Evolutionary conservation across 73 alveolate species (phyloP).

Genomic region (Tetrahymena elliotti): DNA sequence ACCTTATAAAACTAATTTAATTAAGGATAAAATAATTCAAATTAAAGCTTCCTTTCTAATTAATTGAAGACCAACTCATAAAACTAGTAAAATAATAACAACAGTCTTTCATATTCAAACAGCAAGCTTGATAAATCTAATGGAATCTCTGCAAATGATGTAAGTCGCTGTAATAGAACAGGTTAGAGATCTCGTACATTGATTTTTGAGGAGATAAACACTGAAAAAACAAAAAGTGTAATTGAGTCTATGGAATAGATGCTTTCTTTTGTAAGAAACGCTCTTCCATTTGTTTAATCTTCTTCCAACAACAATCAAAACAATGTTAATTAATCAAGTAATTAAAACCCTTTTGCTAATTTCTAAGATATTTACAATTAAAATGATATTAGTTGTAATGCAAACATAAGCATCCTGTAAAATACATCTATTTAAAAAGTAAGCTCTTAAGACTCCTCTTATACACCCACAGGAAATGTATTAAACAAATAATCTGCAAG

Average conservation of each 20-base stretch:
- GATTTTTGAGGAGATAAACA: background rate
- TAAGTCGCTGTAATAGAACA: background rate
- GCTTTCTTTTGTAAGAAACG: background rate
- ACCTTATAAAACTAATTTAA: background rate
- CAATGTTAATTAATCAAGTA: background rate
- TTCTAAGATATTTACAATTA: background rate
- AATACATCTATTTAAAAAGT: background rate
- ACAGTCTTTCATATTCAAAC: background rate
- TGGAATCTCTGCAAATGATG: background rate
- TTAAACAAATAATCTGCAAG: background rate
- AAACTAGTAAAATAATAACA: background rate
- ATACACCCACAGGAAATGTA: background rate
- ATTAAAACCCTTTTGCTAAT: background rate
- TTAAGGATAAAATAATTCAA: background rate
- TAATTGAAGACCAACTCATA: background rate
- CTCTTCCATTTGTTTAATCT: background rate
- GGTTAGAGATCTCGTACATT: background rate
- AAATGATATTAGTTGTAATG: background rate
- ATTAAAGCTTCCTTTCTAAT: background rate
- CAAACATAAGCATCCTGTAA: background rate
- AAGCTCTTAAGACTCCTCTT: background rate
- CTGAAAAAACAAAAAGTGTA: background rate
- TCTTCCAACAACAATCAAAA: background rate
- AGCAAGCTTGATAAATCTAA: background rate
- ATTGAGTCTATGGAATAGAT: background rate